Evolutionary conservation across 768 basidiomycete genomes (phyloP).

Genomic region (Mycena vitilis): DNA sequence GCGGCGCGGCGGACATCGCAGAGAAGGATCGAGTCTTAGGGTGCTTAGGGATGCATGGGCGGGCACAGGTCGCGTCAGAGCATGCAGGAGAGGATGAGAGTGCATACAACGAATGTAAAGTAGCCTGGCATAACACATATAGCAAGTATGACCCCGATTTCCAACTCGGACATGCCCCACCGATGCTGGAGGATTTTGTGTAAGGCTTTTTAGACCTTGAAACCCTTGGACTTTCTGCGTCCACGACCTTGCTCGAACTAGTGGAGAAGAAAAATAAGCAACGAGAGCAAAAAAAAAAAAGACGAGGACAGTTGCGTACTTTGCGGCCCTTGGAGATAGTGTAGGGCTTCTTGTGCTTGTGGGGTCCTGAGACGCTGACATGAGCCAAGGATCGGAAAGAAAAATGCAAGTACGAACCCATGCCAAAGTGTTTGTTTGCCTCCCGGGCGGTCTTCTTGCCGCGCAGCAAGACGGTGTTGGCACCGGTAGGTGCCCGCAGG

Average conservation of each 20-base stretch:
- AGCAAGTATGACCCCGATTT: constrained; percentile 44
- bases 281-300: neutral
- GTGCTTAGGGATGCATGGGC: constrained; percentile 2
- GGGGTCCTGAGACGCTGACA: constrained; percentile 64
- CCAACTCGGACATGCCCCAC: constrained; percentile 41
- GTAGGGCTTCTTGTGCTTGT: constrained; percentile 99
- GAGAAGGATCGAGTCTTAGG: constrained; percentile 15
- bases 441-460: constrained; percentile 95
- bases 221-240: constrained; percentile 97
- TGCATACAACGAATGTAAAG: constrained; percentile 34
- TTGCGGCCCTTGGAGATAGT: constrained; percentile 97
- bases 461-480: constrained; percentile 93
- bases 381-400: neutral
- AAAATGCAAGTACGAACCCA: constrained; percentile 62
- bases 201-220: constrained; percentile 81
- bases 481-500: constrained; percentile 91
- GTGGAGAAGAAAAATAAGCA: constrained; percentile 20
- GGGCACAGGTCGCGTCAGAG: constrained; percentile 22
- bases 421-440: constrained; percentile 98
- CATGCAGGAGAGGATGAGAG: constrained; percentile 29
- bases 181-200: constrained; percentile 39
- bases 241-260: constrained; percentile 98
- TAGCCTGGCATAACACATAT: constrained; percentile 50
- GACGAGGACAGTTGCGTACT: constrained; percentile 49
- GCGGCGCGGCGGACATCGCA: constrained; percentile 20